Conservation (phyloP, 345 rosid species). For the Citrus unshiu region DNA sequence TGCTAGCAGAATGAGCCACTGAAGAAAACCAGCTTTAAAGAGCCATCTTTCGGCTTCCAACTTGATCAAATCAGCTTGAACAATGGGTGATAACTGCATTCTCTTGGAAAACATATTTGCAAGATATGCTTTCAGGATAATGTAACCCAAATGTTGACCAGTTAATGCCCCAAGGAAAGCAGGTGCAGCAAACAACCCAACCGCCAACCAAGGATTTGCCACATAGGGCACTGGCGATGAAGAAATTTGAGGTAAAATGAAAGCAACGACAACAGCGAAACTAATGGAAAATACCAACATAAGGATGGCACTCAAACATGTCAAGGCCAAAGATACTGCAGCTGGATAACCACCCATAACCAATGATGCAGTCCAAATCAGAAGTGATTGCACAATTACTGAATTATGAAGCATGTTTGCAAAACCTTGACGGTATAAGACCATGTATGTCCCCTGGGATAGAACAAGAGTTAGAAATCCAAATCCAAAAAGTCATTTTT, state of each 20-base stretch:
- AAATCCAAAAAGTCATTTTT: constrained; percentile 5
- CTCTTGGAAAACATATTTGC: constrained; percentile 46
- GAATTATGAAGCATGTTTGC: constrained; percentile 77
- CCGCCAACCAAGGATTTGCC: constrained; percentile 70
- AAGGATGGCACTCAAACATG: constrained; percentile 65
- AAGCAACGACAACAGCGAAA: constrained; percentile 65
- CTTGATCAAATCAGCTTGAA: constrained; percentile 54
- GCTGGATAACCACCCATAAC: constrained; percentile 90
- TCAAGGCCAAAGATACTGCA: constrained; percentile 52
- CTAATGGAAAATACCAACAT: constrained; percentile 68
- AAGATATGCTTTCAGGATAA: constrained; percentile 47
- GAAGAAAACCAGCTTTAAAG: constrained; percentile 80
- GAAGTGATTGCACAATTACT: constrained; percentile 74
- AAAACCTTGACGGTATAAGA: constrained; percentile 60
- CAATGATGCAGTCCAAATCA: constrained; percentile 79
- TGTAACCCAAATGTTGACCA: constrained; percentile 82
- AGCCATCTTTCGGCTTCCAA: constrained; percentile 97
- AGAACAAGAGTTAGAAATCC: constrained; percentile 18
- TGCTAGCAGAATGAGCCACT: constrained; percentile 74
- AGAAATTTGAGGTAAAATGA: constrained; percentile 64
- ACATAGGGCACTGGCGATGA: constrained; percentile 79
- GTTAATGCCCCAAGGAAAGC: constrained; percentile 80
- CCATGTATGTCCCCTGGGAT: constrained; percentile 81
- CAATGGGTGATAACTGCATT: constrained; percentile 39
- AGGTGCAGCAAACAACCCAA: constrained; percentile 92